Percentiles rank a stretch among this genome's conserved stretches.
Conservation (phyloP, 495 filamentous ascomycete species). For the Penicillium pulvis region DNA sequence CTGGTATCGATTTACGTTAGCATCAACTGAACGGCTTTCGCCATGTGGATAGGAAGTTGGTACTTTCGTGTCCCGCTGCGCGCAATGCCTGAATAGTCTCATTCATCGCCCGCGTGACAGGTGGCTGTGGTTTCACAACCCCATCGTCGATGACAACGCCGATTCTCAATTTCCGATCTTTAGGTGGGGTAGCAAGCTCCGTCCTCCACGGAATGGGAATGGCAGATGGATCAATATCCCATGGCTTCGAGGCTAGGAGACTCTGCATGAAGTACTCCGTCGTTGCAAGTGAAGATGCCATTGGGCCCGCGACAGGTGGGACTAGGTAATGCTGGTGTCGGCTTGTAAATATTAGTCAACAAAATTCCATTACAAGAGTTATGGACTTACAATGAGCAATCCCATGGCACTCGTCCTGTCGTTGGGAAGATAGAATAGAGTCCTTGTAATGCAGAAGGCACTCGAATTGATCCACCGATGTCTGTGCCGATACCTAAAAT, state of each 20-base stretch:
- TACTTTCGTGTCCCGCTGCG: slow-evolving; percentile 45
- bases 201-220: slow-evolving; percentile 47
- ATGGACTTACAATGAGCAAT: slow-evolving; percentile 35
- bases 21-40: too few species aligned
- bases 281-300: slow-evolving; percentile 42
- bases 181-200: slow-evolving; percentile 22
- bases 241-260: slow-evolving; percentile 38
- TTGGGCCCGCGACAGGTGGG: slow-evolving; percentile 43
- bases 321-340: slow-evolving; percentile 37
- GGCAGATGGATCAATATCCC: slow-evolving; percentile 42
- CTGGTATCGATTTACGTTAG: slow-evolving; percentile 21
- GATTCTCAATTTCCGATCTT: slow-evolving; percentile 44
- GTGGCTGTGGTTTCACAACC: slow-evolving; percentile 55
- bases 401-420: slow-evolving; percentile 53
- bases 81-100: slow-evolving; percentile 42
- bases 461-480: slow-evolving; percentile 65
- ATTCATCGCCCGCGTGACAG: slow-evolving; percentile 43
- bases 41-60: not conserved
- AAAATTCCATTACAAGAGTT: too few species aligned
- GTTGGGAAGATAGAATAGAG: slow-evolving; percentile 66
- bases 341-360: too few species aligned
- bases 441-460: slow-evolving; percentile 63
- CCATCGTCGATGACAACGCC: slow-evolving; percentile 55
- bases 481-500: slow-evolving; percentile 67
- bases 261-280: slow-evolving; percentile 45